Evolutionary conservation across 768 basidiomycete genomes (phyloP), one percentile per base, ranked within the genome.

Genomic region (Tricholoma bakamatsutake): DNA sequence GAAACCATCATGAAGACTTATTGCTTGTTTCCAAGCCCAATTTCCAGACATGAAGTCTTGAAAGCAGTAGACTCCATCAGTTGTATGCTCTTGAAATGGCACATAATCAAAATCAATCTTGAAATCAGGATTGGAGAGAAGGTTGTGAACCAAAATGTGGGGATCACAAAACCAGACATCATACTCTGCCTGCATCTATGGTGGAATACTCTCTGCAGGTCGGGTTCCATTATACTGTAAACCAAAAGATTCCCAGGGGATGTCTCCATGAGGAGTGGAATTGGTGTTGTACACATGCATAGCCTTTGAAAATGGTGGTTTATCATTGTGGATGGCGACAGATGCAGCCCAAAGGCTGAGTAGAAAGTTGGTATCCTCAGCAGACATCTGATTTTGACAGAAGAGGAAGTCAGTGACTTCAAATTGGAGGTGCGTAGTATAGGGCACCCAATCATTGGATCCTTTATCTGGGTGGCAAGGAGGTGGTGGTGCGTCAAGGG

Each of bases 111-210:
- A 24, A 24, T 24, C 21, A 24, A 3, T 24, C 21, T 24, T 24
- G 21, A 24, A 24, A 39, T 39, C n/a, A 17, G 39, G 39, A 17
- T 39, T 39, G 15, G 39, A 39, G 4, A 39, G 39, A 15, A 17
- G 39, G 39, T 39, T n/a, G 17, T 39, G 39, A 7, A 39, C 39
- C 39, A 39, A 39, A 17, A 17, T n/a, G 2, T 39, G 57, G 0
- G 68, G 66, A 50, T 64, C 59, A 3, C 62, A 53, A 40, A 61
- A 71, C 62, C 65, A 65, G 4, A 70, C 64, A 15, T 62, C 52
- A 33, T 59, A 67, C 3, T 57, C 50, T 12, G 64, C n/a, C 21
- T 24, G 21, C 21, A 24, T 24, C 21, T 3, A 24, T 3, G 3
- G 3, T 24, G 21, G 21, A 24, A 48, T 12, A 27, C 45, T 50